phyloP scores from a whole-genome alignment of 371 early-diverging fungal genomes.

The Gilbertella persicaria region DNA sequence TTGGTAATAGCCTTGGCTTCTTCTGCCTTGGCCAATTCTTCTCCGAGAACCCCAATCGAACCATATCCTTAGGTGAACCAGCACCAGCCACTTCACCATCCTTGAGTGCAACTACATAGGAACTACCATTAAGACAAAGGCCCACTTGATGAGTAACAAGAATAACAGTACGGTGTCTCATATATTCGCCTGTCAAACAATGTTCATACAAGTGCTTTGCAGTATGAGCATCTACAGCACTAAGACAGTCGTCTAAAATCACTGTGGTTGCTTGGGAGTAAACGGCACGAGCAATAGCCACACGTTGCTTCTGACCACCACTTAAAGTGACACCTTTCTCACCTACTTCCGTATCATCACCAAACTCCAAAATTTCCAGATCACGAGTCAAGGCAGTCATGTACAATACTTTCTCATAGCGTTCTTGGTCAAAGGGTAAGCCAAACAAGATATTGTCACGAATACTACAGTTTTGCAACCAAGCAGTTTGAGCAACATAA shows the following conservation, averaged over 20 bases:
- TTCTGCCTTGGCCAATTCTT: conserved; percentile 35
- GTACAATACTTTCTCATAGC: conserved; percentile 64
- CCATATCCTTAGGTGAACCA: conserved; percentile 54
- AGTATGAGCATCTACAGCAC: conserved; percentile 86
- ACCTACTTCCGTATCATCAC: conserved; percentile 90
- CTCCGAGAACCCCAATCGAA: conserved; percentile 52
- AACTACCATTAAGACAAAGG: conserved; percentile 69
- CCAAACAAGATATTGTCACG: conserved; percentile 87
- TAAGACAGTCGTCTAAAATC: conserved; percentile 82
- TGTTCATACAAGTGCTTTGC: conserved; percentile 75
- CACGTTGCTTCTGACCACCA: conserved; percentile 82
- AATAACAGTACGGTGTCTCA: conserved; percentile 80
- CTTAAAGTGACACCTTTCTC: conserved; percentile 87
- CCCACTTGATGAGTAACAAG: conserved; percentile 87
- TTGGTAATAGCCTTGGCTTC: conserved; percentile 14
- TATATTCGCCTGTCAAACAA: conserved; percentile 66
- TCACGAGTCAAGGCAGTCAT: conserved; percentile 80
- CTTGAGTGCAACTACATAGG: conserved; percentile 69
- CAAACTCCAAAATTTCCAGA: conserved; percentile 78
- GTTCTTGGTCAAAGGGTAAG: conserved; percentile 59
- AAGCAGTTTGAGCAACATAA: conserved; percentile 83
- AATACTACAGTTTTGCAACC: conserved; percentile 82
- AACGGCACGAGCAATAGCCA: conserved; percentile 80
- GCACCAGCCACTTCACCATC: conserved; percentile 64
- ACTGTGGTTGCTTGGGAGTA: conserved; percentile 73